Conservation (phyloP, 164 flowering plant species). For the Chimonanthus praecox region DNA sequence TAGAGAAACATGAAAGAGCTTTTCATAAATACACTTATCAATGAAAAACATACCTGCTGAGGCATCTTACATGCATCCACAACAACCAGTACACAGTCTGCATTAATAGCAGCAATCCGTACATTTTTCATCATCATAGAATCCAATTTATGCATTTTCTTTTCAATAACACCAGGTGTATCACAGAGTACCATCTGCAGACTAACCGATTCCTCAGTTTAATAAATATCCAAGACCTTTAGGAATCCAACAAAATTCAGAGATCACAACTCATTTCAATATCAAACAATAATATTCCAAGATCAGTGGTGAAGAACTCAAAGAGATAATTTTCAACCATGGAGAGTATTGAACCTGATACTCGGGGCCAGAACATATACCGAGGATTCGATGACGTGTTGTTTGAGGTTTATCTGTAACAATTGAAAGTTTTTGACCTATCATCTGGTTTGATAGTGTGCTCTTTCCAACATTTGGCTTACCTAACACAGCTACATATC, state of each 20-base stretch:
- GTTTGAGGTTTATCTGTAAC: constrained; percentile 98
- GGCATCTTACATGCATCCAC: constrained; percentile 92
- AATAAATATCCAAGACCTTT: not conserved
- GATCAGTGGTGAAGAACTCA: not conserved
- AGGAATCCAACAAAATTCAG: not conserved
- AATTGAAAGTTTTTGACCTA: constrained; percentile 93
- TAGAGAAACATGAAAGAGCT: constrained; percentile 7
- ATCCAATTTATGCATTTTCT: constrained; percentile 93
- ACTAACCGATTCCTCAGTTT: constrained; percentile 21
- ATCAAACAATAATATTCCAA: not conserved
- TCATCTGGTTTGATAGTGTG: constrained; percentile 89
- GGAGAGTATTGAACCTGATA: constrained; percentile 64
- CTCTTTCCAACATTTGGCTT: constrained; percentile 99
- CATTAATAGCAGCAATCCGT: constrained; percentile 75
- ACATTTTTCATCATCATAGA: constrained; percentile 99
- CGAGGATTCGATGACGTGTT: constrained; percentile 92
- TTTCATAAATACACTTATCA: not conserved
- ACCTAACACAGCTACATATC: constrained; percentile 93
- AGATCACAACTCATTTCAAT: not conserved
- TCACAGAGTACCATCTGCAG: constrained; percentile 94
- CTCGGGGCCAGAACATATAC: constrained; percentile 79
- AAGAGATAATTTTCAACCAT: constrained; percentile 1
- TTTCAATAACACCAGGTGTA: constrained; percentile 96
- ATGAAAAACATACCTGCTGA: constrained; percentile 51
- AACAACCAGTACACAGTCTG: constrained; percentile 85